A percentile compares a stretch with the other conserved stretches of the same genome.
Conservation (phyloP, 2,329 filamentous ascomycete genomes). For the Penicillium glabrum region DNA sequence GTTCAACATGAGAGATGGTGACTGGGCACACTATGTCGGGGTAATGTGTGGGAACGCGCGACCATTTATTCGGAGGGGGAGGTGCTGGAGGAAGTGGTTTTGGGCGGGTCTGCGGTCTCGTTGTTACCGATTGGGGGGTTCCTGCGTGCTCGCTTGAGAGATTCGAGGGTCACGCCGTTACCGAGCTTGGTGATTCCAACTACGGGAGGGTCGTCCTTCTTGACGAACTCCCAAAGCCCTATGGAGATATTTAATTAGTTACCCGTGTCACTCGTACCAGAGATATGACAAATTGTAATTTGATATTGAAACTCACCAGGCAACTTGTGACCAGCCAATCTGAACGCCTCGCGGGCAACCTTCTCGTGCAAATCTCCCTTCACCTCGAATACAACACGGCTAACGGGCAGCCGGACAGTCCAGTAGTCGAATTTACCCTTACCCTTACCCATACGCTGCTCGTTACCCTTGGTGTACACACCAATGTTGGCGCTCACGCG, state of each 20-base stretch:
- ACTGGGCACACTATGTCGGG: constrained; percentile 5
- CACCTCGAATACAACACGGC: constrained; percentile 88
- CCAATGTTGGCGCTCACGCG: constrained; percentile 89
- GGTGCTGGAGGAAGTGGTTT: constrained; percentile 36
- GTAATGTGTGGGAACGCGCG: constrained; percentile 4
- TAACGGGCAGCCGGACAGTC: constrained; percentile 86
- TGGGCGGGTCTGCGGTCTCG: constrained; percentile 29
- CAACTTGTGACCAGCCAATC: constrained; percentile 90
- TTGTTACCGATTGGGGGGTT: constrained; percentile 52
- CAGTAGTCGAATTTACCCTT: constrained; percentile 98
- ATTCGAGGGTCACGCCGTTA: constrained; percentile 76
- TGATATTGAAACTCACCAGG: constrained; percentile 63
- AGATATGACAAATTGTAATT: background rate
- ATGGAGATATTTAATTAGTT: constrained; percentile 3
- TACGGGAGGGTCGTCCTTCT: constrained; percentile 83
- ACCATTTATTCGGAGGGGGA: constrained; percentile 35
- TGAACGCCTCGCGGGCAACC: constrained; percentile 88
- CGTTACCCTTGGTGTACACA: constrained; percentile 93
- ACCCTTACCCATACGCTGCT: constrained; percentile 98
- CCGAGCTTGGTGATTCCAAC: constrained; percentile 90
- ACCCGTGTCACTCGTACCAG: constrained; percentile 3
- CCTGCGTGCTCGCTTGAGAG: constrained; percentile 76
- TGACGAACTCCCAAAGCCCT: constrained; percentile 81
- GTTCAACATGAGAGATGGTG: constrained; percentile 12
- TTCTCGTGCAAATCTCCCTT: constrained; percentile 93